Evolutionary conservation across 345 rosid species (phyloP).

Genomic region (Aquilaria yunnanensis): DNA sequence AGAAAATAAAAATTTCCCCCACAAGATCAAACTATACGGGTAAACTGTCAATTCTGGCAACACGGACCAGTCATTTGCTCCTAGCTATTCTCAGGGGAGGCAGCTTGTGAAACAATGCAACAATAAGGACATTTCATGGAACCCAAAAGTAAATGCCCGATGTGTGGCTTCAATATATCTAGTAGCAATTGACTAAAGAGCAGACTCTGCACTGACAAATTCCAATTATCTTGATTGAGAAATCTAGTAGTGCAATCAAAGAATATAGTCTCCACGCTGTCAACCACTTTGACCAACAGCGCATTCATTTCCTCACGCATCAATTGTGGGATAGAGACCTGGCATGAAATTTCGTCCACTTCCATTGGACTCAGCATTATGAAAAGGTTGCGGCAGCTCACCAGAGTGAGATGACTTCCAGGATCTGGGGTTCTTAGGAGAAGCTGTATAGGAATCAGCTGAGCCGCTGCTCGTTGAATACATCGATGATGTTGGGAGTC

Average conservation of each 20-base stretch:
- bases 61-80: constrained; percentile 17
- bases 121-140: constrained; percentile 4
- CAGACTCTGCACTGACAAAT: constrained; percentile 9
- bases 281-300: constrained; percentile 1
- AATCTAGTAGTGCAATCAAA: constrained; percentile 13
- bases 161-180: not conserved
- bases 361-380: constrained; percentile 59
- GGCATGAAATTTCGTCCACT: constrained; percentile 41
- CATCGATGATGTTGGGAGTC: constrained; percentile 47
- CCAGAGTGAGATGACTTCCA: constrained; percentile 59
- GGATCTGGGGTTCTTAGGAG: constrained; percentile 37
- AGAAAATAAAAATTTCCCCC: no score
- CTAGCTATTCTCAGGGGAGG: constrained; percentile 22
- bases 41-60: constrained; percentile 11
- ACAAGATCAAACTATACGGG: not conserved
- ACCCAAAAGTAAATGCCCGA: constrained; percentile 8
- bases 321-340: constrained; percentile 36
- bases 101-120: constrained; percentile 25
- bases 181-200: constrained; percentile 1
- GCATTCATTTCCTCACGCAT: constrained; percentile 20
- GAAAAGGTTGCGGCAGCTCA: constrained; percentile 56
- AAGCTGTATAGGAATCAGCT: constrained; percentile 40
- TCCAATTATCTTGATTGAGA: constrained; percentile 4
- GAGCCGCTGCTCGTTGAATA: constrained; percentile 41
- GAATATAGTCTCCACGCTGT: constrained; percentile 7